These are phyloP conservation scores for Colletotrichum sp. DNA, from an alignment of 2,329 filamentous ascomycete genomes.

Conservation along the genomic window DNA sequence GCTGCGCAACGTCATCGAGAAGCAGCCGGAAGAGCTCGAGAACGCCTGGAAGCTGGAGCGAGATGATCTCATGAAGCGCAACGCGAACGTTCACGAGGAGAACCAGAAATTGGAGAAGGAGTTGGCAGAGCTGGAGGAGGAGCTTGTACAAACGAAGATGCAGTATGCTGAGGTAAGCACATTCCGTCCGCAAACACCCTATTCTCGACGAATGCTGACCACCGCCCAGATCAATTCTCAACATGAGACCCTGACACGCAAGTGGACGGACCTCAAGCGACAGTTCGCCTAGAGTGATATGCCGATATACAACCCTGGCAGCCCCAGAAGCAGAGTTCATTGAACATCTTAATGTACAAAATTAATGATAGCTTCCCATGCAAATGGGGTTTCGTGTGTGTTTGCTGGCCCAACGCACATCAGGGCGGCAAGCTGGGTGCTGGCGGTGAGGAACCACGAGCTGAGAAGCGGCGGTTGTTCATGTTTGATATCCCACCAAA, in stretches of 20 bases:
- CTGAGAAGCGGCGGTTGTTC: neutral
- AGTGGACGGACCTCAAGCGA: slow-evolving; percentile 76
- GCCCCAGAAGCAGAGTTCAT: slow-evolving; percentile 18
- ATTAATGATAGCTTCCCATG: slow-evolving; percentile 19
- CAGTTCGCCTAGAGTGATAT: slow-evolving; percentile 50
- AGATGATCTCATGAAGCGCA: slow-evolving; percentile 89
- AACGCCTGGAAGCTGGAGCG: slow-evolving; percentile 81
- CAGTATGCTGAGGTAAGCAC: slow-evolving; percentile 87
- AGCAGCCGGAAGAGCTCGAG: slow-evolving; percentile 89
- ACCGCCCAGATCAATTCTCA: slow-evolving; percentile 66
- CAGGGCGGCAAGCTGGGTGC: slow-evolving; percentile 6
- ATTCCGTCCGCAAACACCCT: neutral
- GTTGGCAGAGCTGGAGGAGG: slow-evolving; percentile 88
- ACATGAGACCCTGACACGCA: slow-evolving; percentile 75
- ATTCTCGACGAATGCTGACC: neutral
- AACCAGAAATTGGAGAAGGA: slow-evolving; percentile 89
- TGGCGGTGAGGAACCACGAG: neutral
- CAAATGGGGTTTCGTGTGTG: slow-evolving; percentile 16
- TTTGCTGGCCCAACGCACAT: slow-evolving; percentile 20
- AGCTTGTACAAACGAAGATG: slow-evolving; percentile 94
- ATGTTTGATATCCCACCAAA: slow-evolving; percentile 16
- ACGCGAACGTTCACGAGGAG: slow-evolving; percentile 92
- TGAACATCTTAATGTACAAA: slow-evolving; percentile 22
- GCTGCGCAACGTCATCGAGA: slow-evolving; percentile 84
- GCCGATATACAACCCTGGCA: slow-evolving; percentile 4